Conservation (phyloP, 345 rosid genomes). For the Ceriops decandra region DNA sequence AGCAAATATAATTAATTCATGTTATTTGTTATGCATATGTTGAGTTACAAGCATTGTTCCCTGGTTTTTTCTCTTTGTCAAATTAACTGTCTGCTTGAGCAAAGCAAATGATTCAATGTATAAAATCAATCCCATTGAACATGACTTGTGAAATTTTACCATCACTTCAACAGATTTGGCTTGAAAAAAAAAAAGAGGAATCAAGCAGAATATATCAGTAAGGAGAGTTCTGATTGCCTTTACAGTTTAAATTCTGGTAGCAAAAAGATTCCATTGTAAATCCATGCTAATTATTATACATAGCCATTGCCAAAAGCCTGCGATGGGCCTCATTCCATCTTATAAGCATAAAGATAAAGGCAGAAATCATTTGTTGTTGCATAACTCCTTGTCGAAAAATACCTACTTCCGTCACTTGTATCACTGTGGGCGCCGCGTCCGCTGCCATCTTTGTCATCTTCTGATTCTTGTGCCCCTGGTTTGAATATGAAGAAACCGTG, state of each 20-base stretch:
- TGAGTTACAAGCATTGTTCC: no score
- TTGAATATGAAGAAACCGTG: constrained; percentile 84
- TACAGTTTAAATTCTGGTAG: constrained; percentile 1
- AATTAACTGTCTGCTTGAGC: no score
- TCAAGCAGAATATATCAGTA: neutral
- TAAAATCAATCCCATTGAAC: no score
- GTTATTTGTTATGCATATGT: no score
- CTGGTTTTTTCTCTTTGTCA: no score
- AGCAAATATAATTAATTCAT: no score
- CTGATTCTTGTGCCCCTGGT: constrained; percentile 50
- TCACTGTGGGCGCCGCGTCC: constrained; percentile 50
- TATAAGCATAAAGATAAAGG: constrained; percentile 86
- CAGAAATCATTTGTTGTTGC: constrained; percentile 53
- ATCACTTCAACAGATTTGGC: no score
- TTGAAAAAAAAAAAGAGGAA: no score
- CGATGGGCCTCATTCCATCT: constrained; percentile 49
- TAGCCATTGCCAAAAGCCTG: neutral
- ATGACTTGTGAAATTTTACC: no score
- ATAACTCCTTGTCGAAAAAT: constrained; percentile 46
- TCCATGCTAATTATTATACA: neutral
- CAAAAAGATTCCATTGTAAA: neutral
- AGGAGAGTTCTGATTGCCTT: neutral
- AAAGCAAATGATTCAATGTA: no score
- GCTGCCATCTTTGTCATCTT: constrained; percentile 56
- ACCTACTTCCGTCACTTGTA: constrained; percentile 51